A percentile compares a stretch with the other conserved stretches of the same genome.
Conservation (phyloP, 208 protist species). For the Trypanosoma mega region DNA sequence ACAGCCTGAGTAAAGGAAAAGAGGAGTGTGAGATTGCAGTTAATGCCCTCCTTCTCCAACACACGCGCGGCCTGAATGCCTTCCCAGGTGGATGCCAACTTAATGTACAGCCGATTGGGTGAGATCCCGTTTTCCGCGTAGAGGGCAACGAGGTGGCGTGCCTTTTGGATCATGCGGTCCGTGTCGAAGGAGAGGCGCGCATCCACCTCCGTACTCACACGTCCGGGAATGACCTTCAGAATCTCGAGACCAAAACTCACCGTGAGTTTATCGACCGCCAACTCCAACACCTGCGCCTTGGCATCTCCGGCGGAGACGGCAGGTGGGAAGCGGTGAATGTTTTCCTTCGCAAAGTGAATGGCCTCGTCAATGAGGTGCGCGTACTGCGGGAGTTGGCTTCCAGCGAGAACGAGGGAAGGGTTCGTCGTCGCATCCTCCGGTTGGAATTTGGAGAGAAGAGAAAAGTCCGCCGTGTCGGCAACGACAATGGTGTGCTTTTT, state of each 20-base stretch:
- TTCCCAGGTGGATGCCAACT: slow-evolving; percentile 98
- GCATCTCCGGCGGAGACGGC: slow-evolving; percentile 34
- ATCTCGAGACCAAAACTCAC: slow-evolving; percentile 98
- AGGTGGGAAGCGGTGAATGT: slow-evolving; percentile 43
- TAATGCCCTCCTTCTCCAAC: slow-evolving; percentile 96
- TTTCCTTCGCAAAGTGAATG: slow-evolving; percentile 88
- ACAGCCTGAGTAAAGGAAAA: slow-evolving; percentile 96
- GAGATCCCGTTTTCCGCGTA: slow-evolving; percentile 94
- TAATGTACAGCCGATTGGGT: slow-evolving; percentile 95
- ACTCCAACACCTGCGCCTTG: slow-evolving; percentile 56
- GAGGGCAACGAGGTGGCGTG: slow-evolving; percentile 88
- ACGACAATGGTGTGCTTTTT: slow-evolving; percentile 86
- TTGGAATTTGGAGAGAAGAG: slow-evolving; percentile 89
- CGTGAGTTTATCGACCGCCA: slow-evolving; percentile 88
- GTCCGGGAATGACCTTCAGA: slow-evolving; percentile 95
- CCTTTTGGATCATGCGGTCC: slow-evolving; percentile 93
- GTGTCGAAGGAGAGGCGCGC: slow-evolving; percentile 96
- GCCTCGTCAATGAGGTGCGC: slow-evolving; percentile 82
- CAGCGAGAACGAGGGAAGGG: slow-evolving; percentile 94
- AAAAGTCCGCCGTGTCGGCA: slow-evolving; percentile 97
- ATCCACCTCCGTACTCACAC: slow-evolving; percentile 97
- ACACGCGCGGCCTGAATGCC: slow-evolving; percentile 92
- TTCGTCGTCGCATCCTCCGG: slow-evolving; percentile 98
- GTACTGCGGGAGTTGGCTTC: slow-evolving; percentile 91
- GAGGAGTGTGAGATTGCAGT: slow-evolving; percentile 98